Evolutionary conservation across 495 filamentous ascomycete species (phyloP), one percentile per base, ranked within the genome.

Genomic region (Daldinia bambusicola): DNA sequence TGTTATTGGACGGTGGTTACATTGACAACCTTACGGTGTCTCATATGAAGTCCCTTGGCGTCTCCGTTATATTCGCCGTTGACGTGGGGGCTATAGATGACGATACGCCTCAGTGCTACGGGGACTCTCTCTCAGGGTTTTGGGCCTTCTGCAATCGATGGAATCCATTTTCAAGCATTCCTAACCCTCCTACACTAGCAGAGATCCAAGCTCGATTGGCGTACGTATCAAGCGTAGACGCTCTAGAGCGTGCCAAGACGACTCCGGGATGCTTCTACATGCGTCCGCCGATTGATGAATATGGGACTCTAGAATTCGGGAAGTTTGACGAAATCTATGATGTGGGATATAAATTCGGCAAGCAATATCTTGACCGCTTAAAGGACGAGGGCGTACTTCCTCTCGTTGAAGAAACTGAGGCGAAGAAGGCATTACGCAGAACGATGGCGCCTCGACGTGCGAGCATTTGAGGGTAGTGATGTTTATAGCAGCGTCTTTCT

Each of bases 291-390:
- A 91, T 99, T 61, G 96, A 98, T 74, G 84, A 88, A 6, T 98
- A 96, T 64, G 95, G 94, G 0, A 99, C 95, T 7, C 80, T 99
- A 57, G 96, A 98, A 50, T 99, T 99, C 83, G 92, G 87, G 59
- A 97, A 94, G 78, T 98, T 99, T 79, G 94, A 97, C 67, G 95
- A 98, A 83, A 98, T 99, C 65, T 97, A 95, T 75, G 83, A 89
- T 72, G 84, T 97, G 2, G 96, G 95, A 3, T 97, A 96, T 77
- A 81, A 86, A 36, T 98, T 89, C 81, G 95, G 94, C 16, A 91
- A 89, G 78, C 85, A 90, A 63, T 97, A 89, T 79, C 78, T 99
- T 45, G 87, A 85, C 32, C 83, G 88, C 62, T 76, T 98, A 70
- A 89, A 87, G 75, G 91, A 91, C 43, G 82, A 95, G 75, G 95